These are phyloP conservation scores for Cytospora leucostoma DNA, from an alignment of 2,329 filamentous ascomycete species.

Conservation along the genomic window DNA sequence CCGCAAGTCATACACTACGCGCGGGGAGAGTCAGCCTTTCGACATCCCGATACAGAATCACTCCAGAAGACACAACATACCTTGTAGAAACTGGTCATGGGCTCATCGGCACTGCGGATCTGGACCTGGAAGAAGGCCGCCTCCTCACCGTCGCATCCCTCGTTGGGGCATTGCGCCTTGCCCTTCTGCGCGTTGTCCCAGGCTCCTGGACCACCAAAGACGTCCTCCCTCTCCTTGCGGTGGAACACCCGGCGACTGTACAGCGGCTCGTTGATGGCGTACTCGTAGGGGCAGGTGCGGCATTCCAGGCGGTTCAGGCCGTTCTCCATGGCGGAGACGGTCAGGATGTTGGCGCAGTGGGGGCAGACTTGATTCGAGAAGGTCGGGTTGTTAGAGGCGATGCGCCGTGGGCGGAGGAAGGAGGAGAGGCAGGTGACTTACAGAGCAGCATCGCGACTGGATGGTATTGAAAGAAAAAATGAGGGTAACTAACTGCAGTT, in stretches of 20 bases:
- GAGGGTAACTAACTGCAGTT: neutral
- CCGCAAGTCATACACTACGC: slow-evolving; percentile 66
- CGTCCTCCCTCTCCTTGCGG: slow-evolving; percentile 83
- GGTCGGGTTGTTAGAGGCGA: slow-evolving; percentile 24
- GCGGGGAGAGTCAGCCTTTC: slow-evolving; percentile 30
- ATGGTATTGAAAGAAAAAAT: neutral
- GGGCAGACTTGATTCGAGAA: slow-evolving; percentile 65
- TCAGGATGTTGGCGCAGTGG: slow-evolving; percentile 80
- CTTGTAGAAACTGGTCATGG: slow-evolving; percentile 96
- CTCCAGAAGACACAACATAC: slow-evolving; percentile 44
- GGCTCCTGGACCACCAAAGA: slow-evolving; percentile 83
- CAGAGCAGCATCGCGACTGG: slow-evolving; percentile 63
- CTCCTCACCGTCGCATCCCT: slow-evolving; percentile 77
- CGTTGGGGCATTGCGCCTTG: slow-evolving; percentile 77
- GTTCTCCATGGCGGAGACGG: slow-evolving; percentile 62
- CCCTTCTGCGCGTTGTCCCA: slow-evolving; percentile 93
- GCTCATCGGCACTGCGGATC: slow-evolving; percentile 96
- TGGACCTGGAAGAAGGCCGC: slow-evolving; percentile 97
- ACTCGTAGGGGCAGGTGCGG: slow-evolving; percentile 92
- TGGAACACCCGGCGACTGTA: slow-evolving; percentile 83
- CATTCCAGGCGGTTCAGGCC: slow-evolving; percentile 86
- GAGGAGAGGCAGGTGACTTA: slow-evolving; percentile 39
- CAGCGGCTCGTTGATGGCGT: slow-evolving; percentile 74
- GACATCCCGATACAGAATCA: neutral
- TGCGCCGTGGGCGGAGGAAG: neutral